Base-by-base conservation (phyloP, 2,329 filamentous ascomycete species). In the Microsporum audouinii region DNA sequence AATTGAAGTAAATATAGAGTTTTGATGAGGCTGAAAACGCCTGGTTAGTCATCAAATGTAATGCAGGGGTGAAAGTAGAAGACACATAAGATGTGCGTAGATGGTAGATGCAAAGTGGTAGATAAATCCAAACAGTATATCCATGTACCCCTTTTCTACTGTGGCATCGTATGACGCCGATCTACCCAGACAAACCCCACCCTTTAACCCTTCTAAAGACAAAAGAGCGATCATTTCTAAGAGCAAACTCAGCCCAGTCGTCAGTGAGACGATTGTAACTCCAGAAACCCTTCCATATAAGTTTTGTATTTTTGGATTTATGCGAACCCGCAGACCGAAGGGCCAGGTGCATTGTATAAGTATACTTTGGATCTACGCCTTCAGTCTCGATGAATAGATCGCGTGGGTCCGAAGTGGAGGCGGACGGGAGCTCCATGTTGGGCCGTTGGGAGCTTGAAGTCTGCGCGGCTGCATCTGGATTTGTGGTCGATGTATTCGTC, bases 241-340 rank as follows among this genome's bases (percentile, higher is more conserved):
- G 68, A 1, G 77, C 78, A 73, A 97, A 97, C 75, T 89, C 87
- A 2, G 81, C 89, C 88, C 89, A 94, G 73, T 96, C 91, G 71
- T 95, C 91, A 5, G 90, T 95, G 69, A 95, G 73, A 66, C 83
- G 82, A 71, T 97, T 95, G 71, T 95, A 92, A 76, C 87, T 92
- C 84, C 89, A 95, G 71, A 91, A 96, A 0, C 88, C 87, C 68
- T 88, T 87, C 92, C 94, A 99, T 0, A 79, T 77, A 58, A 99
- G 75, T 75, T 95, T 96, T 64, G 92, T 96, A 69, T 95, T 96
- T 70, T 85, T 84, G 0, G 85, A 78, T 82, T 5, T 69, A 68
- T 34, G 71, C 69, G 10, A 83, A 81, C 80, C 85, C 0, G 73
- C 65, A 0, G 73, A 76, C 47, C 84, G 83, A 34, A 97, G 72